Base-by-base conservation (phyloP, 306 rosid genomes). In the Pyrus communis region DNA sequence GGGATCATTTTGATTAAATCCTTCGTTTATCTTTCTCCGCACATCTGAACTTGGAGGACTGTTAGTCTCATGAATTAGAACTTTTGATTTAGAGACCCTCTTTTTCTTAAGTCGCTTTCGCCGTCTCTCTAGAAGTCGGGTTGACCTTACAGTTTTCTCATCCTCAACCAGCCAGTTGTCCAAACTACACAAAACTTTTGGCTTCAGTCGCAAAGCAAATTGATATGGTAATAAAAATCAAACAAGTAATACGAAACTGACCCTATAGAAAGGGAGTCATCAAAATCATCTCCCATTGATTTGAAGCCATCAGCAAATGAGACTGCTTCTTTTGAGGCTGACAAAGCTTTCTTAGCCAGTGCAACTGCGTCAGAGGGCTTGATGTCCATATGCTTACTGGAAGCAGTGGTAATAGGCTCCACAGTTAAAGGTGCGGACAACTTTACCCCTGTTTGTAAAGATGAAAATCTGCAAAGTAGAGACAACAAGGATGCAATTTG, bases 281-380 rank as follows among this genome's bases (percentile, higher is more conserved):
- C 86, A 45, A 78, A 69, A 52, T 79, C 88, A 70, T 76, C 76
- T 59, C 67, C 75, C 76, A 81, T 62, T 30, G 70, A 67, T 82
- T 77, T 74, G 74, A 85, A 81, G 74, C 75, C 91, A 25, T 78
- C 88, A 57, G 88, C 87, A 71, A 82, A 75, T 18, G 77, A 87
- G 52, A 86, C 90, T 52, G 96, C 96, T 82, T 89, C 86, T 76
- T 83, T 82, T 60, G 97, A 92, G 74, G 93, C 95, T 60, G 84
- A 80, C 88, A 95, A 78, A 51, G 96, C 95, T 83, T 79, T 81
- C 88, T 86, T 85, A 54, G 98, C 97, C 63, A 92, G 91, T 38
- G 85, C 64, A 80, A 92, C 73, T 21, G 77, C 89, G 33, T 83
- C 74, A 59, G 70, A 66, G 7, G 71, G 84, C 51, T 84, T 85